Conservation (phyloP, 2,329 filamentous ascomycete species). For the Trichoderma sp. region DNA sequence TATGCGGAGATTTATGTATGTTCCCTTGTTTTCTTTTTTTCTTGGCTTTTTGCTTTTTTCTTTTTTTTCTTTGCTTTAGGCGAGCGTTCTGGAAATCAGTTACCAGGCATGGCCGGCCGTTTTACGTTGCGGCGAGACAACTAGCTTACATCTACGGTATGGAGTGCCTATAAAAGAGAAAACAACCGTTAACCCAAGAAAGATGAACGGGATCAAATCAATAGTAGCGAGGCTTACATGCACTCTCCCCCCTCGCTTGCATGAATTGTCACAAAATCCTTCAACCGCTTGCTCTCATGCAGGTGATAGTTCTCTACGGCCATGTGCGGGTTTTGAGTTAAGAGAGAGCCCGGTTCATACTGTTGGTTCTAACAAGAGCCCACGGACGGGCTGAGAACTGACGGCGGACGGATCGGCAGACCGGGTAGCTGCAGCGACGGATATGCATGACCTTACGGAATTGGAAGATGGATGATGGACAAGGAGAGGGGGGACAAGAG, state of each 20-base stretch:
- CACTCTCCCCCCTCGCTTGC: background rate
- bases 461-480: background rate
- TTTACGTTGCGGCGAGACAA: background rate
- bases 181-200: background rate
- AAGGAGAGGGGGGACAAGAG: background rate
- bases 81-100: background rate
- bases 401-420: slow-evolving; percentile 15
- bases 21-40: background rate
- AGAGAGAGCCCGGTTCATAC: background rate
- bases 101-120: background rate
- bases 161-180: background rate
- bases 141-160: background rate
- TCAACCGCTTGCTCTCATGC: background rate
- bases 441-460: slow-evolving; percentile 16
- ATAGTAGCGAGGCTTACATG: slow-evolving; percentile 1
- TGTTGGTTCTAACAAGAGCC: background rate
- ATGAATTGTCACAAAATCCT: background rate
- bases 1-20: background rate
- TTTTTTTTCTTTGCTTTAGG: background rate
- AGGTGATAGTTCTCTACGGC: background rate
- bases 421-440: slow-evolving; percentile 10
- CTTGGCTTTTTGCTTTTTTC: background rate
- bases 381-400: background rate
- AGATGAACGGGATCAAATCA: background rate
- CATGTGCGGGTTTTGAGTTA: background rate